Evolutionary conservation across 768 basidiomycete species (phyloP).

Genomic region (Xerocomus spinulosus): DNA sequence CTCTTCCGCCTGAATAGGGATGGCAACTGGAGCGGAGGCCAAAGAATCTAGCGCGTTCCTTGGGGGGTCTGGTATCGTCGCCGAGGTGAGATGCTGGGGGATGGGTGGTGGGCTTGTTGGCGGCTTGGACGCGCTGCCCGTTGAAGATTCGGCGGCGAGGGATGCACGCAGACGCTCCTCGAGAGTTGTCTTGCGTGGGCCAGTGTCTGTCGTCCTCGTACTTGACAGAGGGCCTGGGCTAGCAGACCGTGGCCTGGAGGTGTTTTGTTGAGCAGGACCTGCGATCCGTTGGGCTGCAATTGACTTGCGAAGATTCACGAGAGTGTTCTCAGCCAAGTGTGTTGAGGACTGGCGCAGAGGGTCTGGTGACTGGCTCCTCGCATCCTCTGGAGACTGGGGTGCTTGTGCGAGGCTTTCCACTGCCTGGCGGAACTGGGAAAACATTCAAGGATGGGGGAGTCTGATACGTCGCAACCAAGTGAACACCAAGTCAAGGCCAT

Average conservation of each 20-base stretch:
- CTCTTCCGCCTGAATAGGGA: conserved; percentile 1
- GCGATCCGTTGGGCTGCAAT: conserved; percentile 48
- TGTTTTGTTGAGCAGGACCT: conserved; percentile 32
- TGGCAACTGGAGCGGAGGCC: not conserved
- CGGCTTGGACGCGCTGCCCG: conserved; percentile 36
- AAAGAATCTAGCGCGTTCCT: not conserved
- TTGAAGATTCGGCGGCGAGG: conserved; percentile 53
- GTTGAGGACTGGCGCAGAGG: conserved; percentile 37
- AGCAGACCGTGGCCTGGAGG: conserved; percentile 20
- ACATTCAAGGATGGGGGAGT: conserved; percentile 44
- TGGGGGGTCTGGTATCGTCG: conserved; percentile 43
- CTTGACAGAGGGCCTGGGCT: conserved; percentile 21
- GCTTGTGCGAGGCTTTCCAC: conserved; percentile 65
- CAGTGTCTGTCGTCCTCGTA: conserved; percentile 16
- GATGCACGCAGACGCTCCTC: conserved; percentile 75
- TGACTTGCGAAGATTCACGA: conserved; percentile 61
- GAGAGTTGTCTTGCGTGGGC: conserved; percentile 51
- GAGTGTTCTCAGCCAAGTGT: conserved; percentile 58
- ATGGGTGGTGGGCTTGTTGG: conserved; percentile 32
- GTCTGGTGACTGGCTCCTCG: conserved; percentile 38
- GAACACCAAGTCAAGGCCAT: not conserved
- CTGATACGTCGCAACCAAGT: not conserved
- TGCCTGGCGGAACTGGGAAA: conserved; percentile 67
- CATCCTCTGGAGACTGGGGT: conserved; percentile 19
- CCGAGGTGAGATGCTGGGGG: conserved; percentile 34